A percentile compares a stretch with the other conserved stretches of the same genome.
Evolutionary conservation across 1,284 basidiomycete species (phyloP).

Genomic region (Xerocomus minutiporus): DNA sequence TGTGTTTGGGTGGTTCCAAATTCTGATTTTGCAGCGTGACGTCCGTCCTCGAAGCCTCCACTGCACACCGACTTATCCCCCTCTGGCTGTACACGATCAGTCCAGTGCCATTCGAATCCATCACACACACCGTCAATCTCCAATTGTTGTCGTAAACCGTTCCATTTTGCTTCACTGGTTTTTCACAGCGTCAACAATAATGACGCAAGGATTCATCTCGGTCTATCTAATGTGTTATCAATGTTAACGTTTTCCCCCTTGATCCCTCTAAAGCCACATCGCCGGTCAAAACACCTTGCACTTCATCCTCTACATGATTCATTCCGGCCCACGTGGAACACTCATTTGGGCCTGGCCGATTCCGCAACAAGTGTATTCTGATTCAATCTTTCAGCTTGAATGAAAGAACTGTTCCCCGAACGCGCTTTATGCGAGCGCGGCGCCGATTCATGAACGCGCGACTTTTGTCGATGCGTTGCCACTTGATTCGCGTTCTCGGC

Average conservation of each 20-base stretch:
- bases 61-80: background rate
- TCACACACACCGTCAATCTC: constrained; percentile 14
- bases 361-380: background rate
- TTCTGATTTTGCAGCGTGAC: constrained; percentile 4
- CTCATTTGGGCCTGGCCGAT: background rate
- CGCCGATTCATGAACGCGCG: constrained; percentile 1
- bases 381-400: background rate
- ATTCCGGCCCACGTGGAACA: constrained; percentile 9
- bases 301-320: background rate
- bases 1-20: constrained; percentile 8
- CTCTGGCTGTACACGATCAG: constrained; percentile 1
- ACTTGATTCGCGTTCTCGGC: background rate
- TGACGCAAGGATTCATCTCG: constrained; percentile 10
- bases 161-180: constrained; percentile 4
- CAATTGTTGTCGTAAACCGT: constrained; percentile 21
- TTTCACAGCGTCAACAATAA: constrained; percentile 13
- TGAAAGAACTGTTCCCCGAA: constrained; percentile 1
- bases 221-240: background rate
- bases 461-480: background rate
- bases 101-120: constrained; percentile 11
- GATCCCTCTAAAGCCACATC: constrained; percentile 15
- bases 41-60: background rate
- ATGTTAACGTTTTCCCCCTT: background rate
- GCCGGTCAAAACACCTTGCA: constrained; percentile 6
- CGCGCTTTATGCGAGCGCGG: constrained; percentile 5